Evolutionary conservation across 345 rosid species (phyloP), one percentile per base, ranked within the genome.

Genomic region (Aquilaria yunnanensis): DNA sequence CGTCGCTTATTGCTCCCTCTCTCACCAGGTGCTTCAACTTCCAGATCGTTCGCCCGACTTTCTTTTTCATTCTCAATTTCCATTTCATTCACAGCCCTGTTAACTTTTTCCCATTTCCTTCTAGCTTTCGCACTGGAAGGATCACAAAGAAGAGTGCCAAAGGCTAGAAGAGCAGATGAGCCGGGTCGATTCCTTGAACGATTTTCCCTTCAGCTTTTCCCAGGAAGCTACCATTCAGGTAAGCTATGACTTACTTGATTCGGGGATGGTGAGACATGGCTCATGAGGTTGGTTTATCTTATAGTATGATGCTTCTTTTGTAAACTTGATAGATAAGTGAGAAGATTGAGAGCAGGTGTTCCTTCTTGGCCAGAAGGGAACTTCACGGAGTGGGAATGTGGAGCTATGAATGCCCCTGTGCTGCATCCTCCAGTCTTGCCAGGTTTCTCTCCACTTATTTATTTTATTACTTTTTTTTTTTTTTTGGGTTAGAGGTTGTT

Each of bases 161-260:
- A 87, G 97, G 72, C 62, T 93, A 37, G 89, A 81, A 76, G 78
- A 81, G 62, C 96, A 93, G 68, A 93, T 93, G 98, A 76, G 76
- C 69, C 78, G 67, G 47, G 72, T 70, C 3, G 89, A 85, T 74
- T 33, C 31, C 30, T 62, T 90, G 67, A 84, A 83, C 66, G 86
- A 88, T 76, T 90, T 88, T 63, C 97, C 96, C 45, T 90, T 93
- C 74, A 72, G 87, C 46, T 93, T 84, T 57, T 51, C 90, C 57
- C 80, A 73, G 30, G 94, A 87, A 74, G 83, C 91, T 56, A 87
- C 96, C 1, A 3, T 73, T 54, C 76, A 80, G 86, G 98, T 88
- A 53, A 60, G 1, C 61, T 50, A 14, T 48, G 23, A 9, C 33
- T 43, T 47, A 30, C 41, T 11, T 54, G 37, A 30, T 1, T 8